Conservation (phyloP, 805 yeast genomes). For the Metschnikowia santaceciliae region DNA sequence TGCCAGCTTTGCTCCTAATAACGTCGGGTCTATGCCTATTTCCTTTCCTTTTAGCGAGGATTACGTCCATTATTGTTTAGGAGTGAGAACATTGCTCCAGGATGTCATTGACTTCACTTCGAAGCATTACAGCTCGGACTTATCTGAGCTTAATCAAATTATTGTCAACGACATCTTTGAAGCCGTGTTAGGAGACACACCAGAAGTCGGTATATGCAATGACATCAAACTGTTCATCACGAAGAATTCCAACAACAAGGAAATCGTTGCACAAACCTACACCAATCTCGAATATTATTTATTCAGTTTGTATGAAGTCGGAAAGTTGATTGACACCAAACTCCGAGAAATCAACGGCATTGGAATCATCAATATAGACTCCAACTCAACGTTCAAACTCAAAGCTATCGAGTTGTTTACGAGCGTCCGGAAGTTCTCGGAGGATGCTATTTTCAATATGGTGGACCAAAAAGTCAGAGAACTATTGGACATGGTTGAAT, state of each 20-base stretch:
- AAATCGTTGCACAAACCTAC: constrained; percentile 83
- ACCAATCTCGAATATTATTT: constrained; percentile 86
- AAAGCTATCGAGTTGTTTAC: constrained; percentile 54
- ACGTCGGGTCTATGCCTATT: constrained; percentile 54
- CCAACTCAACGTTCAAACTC: constrained; percentile 35
- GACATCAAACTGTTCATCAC: constrained; percentile 54
- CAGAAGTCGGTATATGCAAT: constrained; percentile 54
- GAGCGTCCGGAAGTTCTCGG: constrained; percentile 65
- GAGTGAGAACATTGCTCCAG: constrained; percentile 60
- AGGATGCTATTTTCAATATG: constrained; percentile 73
- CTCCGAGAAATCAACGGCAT: constrained; percentile 36
- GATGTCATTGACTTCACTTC: constrained; percentile 63
- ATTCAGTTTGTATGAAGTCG: constrained; percentile 67
- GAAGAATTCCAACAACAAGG: constrained; percentile 72
- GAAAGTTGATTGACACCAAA: constrained; percentile 38
- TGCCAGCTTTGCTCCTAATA: constrained; percentile 42
- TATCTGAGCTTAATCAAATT: constrained; percentile 53
- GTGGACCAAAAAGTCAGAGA: constrained; percentile 78
- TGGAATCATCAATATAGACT: constrained; percentile 38
- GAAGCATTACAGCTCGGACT: constrained; percentile 60
- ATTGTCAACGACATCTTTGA: constrained; percentile 63
- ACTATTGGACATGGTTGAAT: constrained; percentile 78
- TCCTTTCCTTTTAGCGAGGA: constrained; percentile 78
- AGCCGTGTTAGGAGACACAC: constrained; percentile 49
- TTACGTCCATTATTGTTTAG: constrained; percentile 82